A percentile compares a stretch with the other conserved stretches of the same genome.
Conservation (phyloP, 177 flowering plant genomes). For the Tripterygium wilfordii region DNA sequence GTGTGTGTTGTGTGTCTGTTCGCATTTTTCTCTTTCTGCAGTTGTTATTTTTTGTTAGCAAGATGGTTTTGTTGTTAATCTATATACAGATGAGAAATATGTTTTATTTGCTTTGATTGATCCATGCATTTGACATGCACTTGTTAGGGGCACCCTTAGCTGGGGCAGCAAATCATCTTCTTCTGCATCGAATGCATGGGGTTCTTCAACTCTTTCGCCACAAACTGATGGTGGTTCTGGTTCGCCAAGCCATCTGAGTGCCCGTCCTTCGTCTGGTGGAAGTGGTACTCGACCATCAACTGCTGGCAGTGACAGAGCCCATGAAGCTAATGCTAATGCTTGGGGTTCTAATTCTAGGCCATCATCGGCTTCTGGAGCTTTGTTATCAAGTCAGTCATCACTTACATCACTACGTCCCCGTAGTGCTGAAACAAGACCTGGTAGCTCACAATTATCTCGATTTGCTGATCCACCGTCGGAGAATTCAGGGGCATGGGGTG, state of each 20-base stretch:
- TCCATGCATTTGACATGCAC: no score
- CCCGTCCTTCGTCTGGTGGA: conserved; percentile 93
- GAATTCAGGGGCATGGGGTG: conserved; percentile 61
- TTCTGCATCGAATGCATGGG: conserved; percentile 76
- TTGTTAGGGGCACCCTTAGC: conserved; percentile 79
- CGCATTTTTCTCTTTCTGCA: no score
- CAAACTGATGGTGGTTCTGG: conserved; percentile 49
- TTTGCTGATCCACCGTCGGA: conserved; percentile 80
- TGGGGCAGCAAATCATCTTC: conserved; percentile 84
- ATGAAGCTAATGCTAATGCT: conserved; percentile 52
- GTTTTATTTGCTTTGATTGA: no score
- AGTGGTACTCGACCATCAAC: conserved; percentile 92
- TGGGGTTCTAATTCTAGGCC: conserved; percentile 90
- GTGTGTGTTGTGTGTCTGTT: no score
- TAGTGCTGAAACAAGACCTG: conserved; percentile 94
- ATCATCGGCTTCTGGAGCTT: conserved; percentile 81
- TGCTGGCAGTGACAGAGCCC: conserved; percentile 79
- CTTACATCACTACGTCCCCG: conserved; percentile 67
- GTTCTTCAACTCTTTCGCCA: conserved; percentile 55
- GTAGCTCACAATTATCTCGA: conserved; percentile 94
- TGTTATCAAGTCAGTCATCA: conserved; percentile 61
- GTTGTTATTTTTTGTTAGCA: no score
- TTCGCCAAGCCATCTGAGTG: conserved; percentile 64
- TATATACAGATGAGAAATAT: no score
- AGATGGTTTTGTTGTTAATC: no score